Evolutionary conservation across 2,329 filamentous ascomycete genomes (phyloP), one percentile per base, ranked within the genome.

Genomic region (Hypoxylon sp.): DNA sequence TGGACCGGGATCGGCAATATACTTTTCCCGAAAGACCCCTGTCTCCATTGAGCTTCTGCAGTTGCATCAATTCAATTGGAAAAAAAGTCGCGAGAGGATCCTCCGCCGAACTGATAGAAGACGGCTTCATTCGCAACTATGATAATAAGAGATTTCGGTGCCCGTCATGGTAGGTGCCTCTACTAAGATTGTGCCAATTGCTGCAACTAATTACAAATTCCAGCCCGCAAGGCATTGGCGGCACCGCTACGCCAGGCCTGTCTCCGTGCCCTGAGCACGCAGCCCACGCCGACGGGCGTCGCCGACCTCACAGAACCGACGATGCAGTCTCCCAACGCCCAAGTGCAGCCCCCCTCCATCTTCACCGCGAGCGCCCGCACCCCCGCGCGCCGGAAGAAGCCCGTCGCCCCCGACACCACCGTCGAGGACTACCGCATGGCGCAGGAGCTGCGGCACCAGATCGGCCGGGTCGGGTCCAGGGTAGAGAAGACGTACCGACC

Each of bases 401-500:
- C 62, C 19, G 62, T 56, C 2, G 66, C 56, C 1, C 67, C 69
- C 43, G 74, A 76, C 50, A 76, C 58, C 56, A 76, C 77, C n/a
- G 79, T 77, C 17, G 68, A 69, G n/a, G 68, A 79, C 50, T 79
- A 73, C 58, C 65, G 78, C 11, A 73, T 76, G 20, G 78, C 78
- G 10, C 71, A 73, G 54, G 70, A 79, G 67, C 78, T 86, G 69
- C 81, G 82, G 70, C 73, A 73, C 46, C 73, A 79, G 58, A 85
- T 85, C 5, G 73, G 76, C 11, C 74, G 68, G n/a, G 68, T 88
- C 1, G 87, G 87, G 6, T 81, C 84, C 6, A 30, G 70, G 1
- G 76, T 87, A 7, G 75, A 80, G 58, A 80, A 81, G 43, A 82
- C 85, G 62, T 94, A 94, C 79, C 77, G 85, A 63, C 90, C 91